Conservation (phyloP, 257 asterid species). For the Voacanga thouarsii region DNA sequence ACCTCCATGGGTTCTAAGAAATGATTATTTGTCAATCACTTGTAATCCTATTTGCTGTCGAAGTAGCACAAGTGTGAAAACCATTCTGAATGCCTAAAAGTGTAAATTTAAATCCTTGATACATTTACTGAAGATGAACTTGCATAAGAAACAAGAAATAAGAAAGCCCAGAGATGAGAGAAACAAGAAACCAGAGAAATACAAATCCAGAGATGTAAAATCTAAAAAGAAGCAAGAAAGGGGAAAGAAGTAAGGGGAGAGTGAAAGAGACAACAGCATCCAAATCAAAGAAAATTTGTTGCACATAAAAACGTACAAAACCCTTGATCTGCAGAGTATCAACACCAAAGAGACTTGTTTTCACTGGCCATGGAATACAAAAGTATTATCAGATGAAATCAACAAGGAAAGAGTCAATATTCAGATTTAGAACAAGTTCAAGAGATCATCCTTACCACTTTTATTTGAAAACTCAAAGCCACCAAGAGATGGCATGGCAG, state of each 20-base stretch:
- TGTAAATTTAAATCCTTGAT: not conserved
- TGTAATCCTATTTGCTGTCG: not conserved
- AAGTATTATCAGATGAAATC: conserved; percentile 3
- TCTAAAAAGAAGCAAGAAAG: not conserved
- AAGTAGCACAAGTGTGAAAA: not conserved
- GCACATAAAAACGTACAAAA: conserved; percentile 50
- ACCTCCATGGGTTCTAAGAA: not conserved
- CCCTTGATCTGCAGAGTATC: conserved; percentile 63
- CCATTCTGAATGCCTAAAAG: not conserved
- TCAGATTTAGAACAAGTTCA: conserved; percentile 6
- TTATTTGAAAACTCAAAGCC: conserved; percentile 71
- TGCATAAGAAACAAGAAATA: too few species aligned
- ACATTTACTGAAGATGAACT: not conserved
- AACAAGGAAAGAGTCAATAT: not conserved
- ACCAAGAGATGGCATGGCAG: conserved; percentile 60
- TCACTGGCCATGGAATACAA: conserved; percentile 52
- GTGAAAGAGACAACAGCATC: not conserved
- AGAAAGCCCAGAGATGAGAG: too few species aligned
- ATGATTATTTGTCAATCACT: not conserved
- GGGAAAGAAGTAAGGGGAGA: not conserved
- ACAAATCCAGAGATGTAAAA: not conserved
- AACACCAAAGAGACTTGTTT: conserved; percentile 47
- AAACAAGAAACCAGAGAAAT: too few species aligned
- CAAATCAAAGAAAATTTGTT: conserved; percentile 3
- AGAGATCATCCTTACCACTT: conserved; percentile 47